These are phyloP conservation scores for Rhinocladiella similis DNA, from an alignment of 2,329 filamentous ascomycete species.

Conservation along the genomic window DNA sequence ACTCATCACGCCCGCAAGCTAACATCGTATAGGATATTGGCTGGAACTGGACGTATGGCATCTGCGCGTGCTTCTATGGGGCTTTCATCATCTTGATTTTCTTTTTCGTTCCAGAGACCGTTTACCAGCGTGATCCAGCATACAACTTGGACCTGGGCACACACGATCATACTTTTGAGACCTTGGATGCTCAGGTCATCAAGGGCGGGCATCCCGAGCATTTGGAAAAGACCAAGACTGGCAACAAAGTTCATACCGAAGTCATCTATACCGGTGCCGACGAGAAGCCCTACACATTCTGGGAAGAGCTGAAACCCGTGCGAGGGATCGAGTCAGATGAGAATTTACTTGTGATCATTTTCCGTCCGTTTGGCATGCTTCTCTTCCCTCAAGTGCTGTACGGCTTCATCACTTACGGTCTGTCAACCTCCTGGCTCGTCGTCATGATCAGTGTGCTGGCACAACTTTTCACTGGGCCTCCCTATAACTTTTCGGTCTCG, in stretches of 20 bases:
- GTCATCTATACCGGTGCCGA: constrained; percentile 22
- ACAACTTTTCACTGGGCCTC: constrained; percentile 34
- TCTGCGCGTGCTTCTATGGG: constrained; percentile 17
- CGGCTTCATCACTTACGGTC: constrained; percentile 32
- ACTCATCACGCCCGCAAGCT: not conserved
- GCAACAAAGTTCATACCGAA: constrained; percentile 5
- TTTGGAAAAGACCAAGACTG: constrained; percentile 15
- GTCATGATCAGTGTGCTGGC: constrained; percentile 31
- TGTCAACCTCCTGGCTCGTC: constrained; percentile 23
- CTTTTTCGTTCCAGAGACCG: constrained; percentile 22
- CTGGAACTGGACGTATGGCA: constrained; percentile 23
- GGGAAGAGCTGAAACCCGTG: constrained; percentile 18
- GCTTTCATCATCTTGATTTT: constrained; percentile 17
- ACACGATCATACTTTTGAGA: constrained; percentile 23
- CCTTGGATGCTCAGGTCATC: constrained; percentile 9
- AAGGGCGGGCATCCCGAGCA: constrained; percentile 17
- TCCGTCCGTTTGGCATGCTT: constrained; percentile 35
- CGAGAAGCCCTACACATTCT: constrained; percentile 19
- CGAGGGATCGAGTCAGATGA: constrained; percentile 20
- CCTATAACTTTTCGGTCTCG: constrained; percentile 34
- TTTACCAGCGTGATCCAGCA: constrained; percentile 26
- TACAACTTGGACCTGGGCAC: constrained; percentile 25
- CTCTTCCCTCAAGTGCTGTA: constrained; percentile 34
- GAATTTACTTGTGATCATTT: constrained; percentile 29
- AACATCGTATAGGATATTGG: constrained; percentile 24